Base-by-base conservation (phyloP, 768 basidiomycete species). In the Russula abietina region DNA sequence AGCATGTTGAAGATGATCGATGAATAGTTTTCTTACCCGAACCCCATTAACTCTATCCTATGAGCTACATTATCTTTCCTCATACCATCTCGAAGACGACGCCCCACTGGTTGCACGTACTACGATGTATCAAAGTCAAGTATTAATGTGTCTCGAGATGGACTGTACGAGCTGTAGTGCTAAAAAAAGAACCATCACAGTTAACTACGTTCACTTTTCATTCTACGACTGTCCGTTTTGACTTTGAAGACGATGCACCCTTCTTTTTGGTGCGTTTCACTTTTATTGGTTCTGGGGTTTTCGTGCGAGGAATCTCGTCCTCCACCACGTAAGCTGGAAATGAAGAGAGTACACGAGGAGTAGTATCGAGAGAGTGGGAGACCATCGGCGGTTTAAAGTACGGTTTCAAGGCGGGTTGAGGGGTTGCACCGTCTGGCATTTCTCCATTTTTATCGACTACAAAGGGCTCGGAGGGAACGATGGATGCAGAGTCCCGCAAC, bases 1-100 rank as follows among this genome's bases (percentile, higher is more conserved):
- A 94, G 71, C 90, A 88, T 67, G 90, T 93, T 43, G 90, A 91
- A 65, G 91, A 92, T 30, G 85, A 86, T 49, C 80, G 78, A 74
- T 85, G 75, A 74, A 43, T 46, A 17, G 24, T 6, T 17, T 17
- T 28, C 52, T 39, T 38, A 36, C n/a, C 33, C 33, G 57, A 49
- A 51, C 45, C 24, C 17, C 38, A 36, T 33, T 52, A 17, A 28
- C 22, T 26, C 22, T 58, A 59, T 45, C 51, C 38, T 55, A 51
- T 55, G 43, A 33, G 36, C 53, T 66, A 61, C 58, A 62, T 38
- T 60, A 67, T 57, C 65, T 62, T 66, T 55, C 60, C 55, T 48
- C 49, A 52, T 24, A n/a, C 60, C 41, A 26, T 52, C 49, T 33
- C 50, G 33, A 51, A 57, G 50, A 53, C 43, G 26, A 53, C 43